Base-by-base conservation (phyloP, 2,329 filamentous ascomycete genomes). In the Clathrospora elynae region DNA sequence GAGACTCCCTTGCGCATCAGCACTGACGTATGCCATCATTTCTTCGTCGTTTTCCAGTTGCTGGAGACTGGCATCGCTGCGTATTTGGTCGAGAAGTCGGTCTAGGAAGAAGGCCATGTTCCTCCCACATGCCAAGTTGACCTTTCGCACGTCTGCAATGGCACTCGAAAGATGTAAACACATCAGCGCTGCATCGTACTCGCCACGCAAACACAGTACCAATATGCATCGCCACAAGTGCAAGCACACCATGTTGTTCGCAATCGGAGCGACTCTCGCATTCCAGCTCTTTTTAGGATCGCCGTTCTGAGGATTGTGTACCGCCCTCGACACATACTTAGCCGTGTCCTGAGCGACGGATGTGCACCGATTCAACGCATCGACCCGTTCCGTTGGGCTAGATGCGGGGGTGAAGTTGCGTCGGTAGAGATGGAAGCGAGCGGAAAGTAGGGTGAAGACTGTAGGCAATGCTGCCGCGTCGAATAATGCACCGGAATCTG, bases 211-310 rank as follows among this genome's bases (percentile, higher is more conserved):
- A 14, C 92, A 80, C 4, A 96, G 76, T 42, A 96, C 84, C 1
- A 97, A 78, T 2, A 87, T 80, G 61, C 87, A 95, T 14, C 92
- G 86, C 82, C 95, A 96, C 30, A 96, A 78, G 66, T 97, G 93
- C 10, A 83, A 84, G 42, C 89, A 87, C 6, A 95, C 77, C 55
- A 92, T 81, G 3, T 86, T 83, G 1, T 86, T 89, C 3, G 89
- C 84, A 8, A 84, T 82, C 22, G 84, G 81, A 4, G 82, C 79
- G 1, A 90, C 75, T 7, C 80, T 76, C 3, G 79, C 73, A 17
- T 79, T 80, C 64, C 81, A 83, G 28, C 29, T 61, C 43, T 56
- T 62, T 10, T 62, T 60, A 5, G 49, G 41, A 14, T 59, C 60
- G 6, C 33, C 28, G n/a, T 54, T 57, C 2, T 68, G 51, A 22